phyloP scores from a whole-genome alignment of 169 alveolate genomes.

The Blepharisma undulans region DNA sequence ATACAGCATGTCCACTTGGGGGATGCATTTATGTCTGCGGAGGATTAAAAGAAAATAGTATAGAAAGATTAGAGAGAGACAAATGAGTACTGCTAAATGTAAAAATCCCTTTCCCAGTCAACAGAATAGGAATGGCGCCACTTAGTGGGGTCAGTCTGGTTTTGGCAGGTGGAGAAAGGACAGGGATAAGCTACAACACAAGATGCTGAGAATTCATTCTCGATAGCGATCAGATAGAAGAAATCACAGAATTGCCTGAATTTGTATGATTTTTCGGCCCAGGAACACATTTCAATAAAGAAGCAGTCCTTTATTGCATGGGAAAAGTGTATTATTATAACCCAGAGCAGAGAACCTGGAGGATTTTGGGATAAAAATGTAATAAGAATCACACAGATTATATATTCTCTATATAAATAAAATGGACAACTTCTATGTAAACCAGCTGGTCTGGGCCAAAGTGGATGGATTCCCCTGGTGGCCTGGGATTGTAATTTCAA shows the following conservation, averaged over 20 bases:
- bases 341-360: background rate
- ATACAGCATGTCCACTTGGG: background rate
- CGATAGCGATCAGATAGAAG: background rate
- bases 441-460: conserved; percentile 15
- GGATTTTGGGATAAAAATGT: background rate
- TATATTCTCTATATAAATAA: background rate
- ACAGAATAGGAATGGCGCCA: conserved; percentile 24
- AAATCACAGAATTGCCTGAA: background rate
- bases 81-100: background rate
- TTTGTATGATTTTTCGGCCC: background rate
- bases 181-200: background rate
- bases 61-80: background rate
- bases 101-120: background rate
- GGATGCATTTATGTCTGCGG: background rate
- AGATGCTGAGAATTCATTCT: conserved; percentile 13
- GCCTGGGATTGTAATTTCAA: background rate
- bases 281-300: background rate
- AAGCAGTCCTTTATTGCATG: background rate
- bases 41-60: conserved; percentile 23
- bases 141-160: background rate
- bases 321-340: background rate
- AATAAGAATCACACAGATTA: background rate
- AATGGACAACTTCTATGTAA: background rate
- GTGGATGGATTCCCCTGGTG: conserved; percentile 19
- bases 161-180: conserved; percentile 3